phyloP scores from a whole-genome alignment of 2,329 filamentous ascomycete genomes.

The Trichoderma sp. region DNA sequence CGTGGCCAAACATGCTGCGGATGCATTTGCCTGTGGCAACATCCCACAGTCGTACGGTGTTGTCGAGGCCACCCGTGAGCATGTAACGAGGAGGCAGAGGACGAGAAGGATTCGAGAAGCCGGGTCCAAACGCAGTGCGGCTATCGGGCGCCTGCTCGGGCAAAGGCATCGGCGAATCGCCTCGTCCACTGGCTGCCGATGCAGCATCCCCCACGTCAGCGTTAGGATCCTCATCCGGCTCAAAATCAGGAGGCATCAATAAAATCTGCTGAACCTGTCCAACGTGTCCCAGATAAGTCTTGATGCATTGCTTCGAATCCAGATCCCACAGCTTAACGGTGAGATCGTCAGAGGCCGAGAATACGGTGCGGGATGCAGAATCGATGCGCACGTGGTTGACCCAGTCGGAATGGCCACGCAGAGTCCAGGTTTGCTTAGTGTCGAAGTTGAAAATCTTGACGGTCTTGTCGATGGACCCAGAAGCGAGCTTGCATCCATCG shows the following conservation, averaged over 20 bases:
- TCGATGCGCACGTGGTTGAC: constrained; percentile 96
- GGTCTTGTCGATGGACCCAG: constrained; percentile 85
- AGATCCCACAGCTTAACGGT: constrained; percentile 93
- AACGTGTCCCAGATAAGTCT: constrained; percentile 82
- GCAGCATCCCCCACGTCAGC: constrained; percentile 58
- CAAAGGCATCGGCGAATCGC: constrained; percentile 45
- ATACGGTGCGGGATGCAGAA: constrained; percentile 76
- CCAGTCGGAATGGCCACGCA: constrained; percentile 90
- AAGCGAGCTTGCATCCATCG: constrained; percentile 80
- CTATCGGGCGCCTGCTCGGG: constrained; percentile 46
- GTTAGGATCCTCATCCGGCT: constrained; percentile 70
- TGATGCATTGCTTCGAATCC: constrained; percentile 78
- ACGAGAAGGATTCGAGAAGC: constrained; percentile 66
- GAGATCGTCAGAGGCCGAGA: constrained; percentile 92
- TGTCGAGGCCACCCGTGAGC: constrained; percentile 88
- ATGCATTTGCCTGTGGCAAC: constrained; percentile 79
- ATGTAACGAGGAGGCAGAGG: constrained; percentile 86
- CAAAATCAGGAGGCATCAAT: constrained; percentile 82
- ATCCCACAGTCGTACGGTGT: constrained; percentile 92
- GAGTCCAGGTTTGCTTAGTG: constrained; percentile 75
- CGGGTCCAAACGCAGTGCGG: constrained; percentile 60
- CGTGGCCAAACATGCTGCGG: constrained; percentile 92
- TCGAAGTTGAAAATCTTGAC: constrained; percentile 93
- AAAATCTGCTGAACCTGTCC: constrained; percentile 94
- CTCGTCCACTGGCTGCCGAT: constrained; percentile 55